Evolutionary conservation across 495 filamentous ascomycete species (phyloP), one percentile per base, ranked within the genome.

Genomic region (Thermothielavioides terrestris): DNA sequence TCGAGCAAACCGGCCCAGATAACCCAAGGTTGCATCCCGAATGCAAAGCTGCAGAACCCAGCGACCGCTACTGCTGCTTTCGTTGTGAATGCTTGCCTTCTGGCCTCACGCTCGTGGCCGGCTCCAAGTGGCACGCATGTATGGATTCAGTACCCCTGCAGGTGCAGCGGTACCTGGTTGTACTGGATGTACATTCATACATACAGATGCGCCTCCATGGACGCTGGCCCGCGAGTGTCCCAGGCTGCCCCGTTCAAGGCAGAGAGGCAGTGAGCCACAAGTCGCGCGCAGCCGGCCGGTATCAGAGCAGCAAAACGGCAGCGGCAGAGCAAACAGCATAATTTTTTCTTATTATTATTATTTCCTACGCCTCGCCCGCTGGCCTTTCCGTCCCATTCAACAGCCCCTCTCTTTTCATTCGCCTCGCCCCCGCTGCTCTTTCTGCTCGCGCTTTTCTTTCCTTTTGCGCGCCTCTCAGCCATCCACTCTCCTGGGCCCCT

Each of bases 121-220:
- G 18, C 41, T 39, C 25, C 18, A n/a, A 25, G 41, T 52, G 52
- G 32, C 27, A 65, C 57, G n/a, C n/a, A n/a, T n/a, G n/a, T n/a
- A n/a, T n/a, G n/a, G n/a, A n/a, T n/a, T n/a, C n/a, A n/a, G 62
- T 65, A 65, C 58, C 58, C 56, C 43, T 61, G 55, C 55, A 54
- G 38, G 41, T 41, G 35, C 28, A 25, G 42, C 39, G 58, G 62
- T 65, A 65, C 60, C 52, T 56, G 41, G 48, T 58, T 61, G 62
- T 65, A 65, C 62, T 54, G 52, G 38, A 55, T 52, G 56, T 59
- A 58, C 57, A 21, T 11, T 14, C 9, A 34, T 34, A 4, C 31
- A 34, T 34, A 21, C 7, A 25, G 25, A 42, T 31, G 42, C n/a
- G n/a, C n/a, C n/a, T n/a, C n/a, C n/a, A n/a, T 35, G 28, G 20